phyloP scores from a whole-genome alignment of 1,139 yeast genomes.

The Yamadazyma mexicana region DNA sequence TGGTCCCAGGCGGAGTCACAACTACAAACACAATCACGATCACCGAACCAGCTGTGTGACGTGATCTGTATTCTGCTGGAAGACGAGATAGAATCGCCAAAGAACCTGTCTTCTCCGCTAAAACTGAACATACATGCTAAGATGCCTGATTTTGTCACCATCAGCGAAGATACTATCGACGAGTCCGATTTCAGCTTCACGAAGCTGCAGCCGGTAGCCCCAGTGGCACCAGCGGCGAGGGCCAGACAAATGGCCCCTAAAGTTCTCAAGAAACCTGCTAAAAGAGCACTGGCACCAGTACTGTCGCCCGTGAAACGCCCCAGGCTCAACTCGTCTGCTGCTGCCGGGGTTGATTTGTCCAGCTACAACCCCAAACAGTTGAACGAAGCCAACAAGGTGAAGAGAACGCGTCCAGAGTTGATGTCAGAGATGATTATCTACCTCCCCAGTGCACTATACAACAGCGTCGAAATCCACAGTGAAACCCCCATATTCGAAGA shows the following conservation, averaged over 20 bases:
- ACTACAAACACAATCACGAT: no score
- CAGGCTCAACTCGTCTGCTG: no score
- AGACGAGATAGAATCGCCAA: background rate
- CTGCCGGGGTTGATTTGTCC: constrained; percentile 5
- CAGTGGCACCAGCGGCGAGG: no score
- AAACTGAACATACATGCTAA: background rate
- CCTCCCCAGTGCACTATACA: constrained; percentile 16
- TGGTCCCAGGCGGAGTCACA: no score
- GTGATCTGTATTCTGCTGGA: constrained; percentile 2
- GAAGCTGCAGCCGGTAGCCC: no score
- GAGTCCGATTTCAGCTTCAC: constrained; percentile 10
- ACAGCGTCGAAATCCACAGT: constrained; percentile 4
- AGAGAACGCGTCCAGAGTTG: constrained; percentile 50
- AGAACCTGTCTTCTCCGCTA: background rate
- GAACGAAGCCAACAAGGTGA: constrained; percentile 50
- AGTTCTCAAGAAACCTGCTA: background rate
- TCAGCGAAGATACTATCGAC: constrained; percentile 8
- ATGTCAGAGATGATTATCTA: constrained; percentile 49
- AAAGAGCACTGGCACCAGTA: no score
- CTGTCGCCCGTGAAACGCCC: no score
- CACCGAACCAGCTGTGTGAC: no score
- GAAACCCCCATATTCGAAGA: constrained; percentile 36
- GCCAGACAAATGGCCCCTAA: no score
- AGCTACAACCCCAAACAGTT: constrained; percentile 31
- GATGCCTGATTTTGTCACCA: constrained; percentile 2